Evolutionary conservation across 495 filamentous ascomycete genomes (phyloP), one percentile per base, ranked within the genome.

Genomic region (Xylaria grammica): DNA sequence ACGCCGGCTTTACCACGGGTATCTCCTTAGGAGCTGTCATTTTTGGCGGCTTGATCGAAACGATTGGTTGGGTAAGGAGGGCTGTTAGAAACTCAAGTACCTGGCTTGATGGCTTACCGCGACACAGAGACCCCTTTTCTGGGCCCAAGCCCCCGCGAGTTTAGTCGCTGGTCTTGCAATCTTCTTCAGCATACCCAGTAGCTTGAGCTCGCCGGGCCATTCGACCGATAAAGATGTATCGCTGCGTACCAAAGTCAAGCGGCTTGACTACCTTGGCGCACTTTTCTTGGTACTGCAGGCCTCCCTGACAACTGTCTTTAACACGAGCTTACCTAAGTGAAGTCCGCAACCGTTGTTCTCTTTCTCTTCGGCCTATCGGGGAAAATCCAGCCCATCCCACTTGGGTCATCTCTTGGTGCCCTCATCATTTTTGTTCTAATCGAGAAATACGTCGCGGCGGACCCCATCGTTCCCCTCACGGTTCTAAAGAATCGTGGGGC

Each of bases 181-280:
- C 13, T 89, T 83, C 65, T 74, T 88, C 19, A 84, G 84, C 58
- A 86, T 91, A 49, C 88, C 88, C 0, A 72, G 67, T 0, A 74
- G 65, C 58, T 75, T 76, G 59, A 70, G n/a, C n/a, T 57, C 70
- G 38, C 69, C 76, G 60, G 72, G 54, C 48, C 63, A 72, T 6
- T 9, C 22, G 22, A 58, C 50, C 3, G 52, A 64, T 8, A 55
- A 40, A 15, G 62, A 50, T 9, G 19, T 64, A 24, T 67, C 68
- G 8, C 60, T 79, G 34, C 36, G 70, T 5, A 69, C 74, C 10
- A 90, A 86, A 54, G 77, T 93, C 4, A 81, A 81, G 3, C 71
- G 81, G 1, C 79, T 94, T 20, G 91, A 94, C 68, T 94, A 93
- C 69, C 78, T 83, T 1, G 90, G 90, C 15, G 85, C 87, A 26